Evolutionary conservation across 1,139 yeast genomes (phyloP), one percentile per base, ranked within the genome.

Genomic region (Candida smagusa): DNA sequence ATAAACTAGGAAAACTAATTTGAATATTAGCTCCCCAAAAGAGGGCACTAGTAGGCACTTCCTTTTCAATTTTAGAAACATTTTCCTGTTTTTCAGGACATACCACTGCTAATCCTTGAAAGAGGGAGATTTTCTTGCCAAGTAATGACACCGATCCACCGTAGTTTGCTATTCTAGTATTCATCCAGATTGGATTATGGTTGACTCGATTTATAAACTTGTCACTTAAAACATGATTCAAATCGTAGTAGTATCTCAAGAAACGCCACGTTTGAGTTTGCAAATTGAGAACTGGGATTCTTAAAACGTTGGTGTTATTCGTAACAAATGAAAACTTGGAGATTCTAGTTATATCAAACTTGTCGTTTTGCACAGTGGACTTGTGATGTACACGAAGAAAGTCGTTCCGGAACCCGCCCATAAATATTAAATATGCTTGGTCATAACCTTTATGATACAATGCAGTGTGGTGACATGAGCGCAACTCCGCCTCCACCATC

Each of bases 251-350:
- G 46, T 59, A 69, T 29, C 62, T 52, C 44, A 62, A 48, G 43
- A 65, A 71, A 31, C 61, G 58, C 75, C 75, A 71, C 2, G 68
- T 66, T 46, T 69, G 75, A 1, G 75, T 66, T 34, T 59, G 63
- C 31, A 70, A 51, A 45, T 69, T 68, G 35, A 67, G 58, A 4
- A 61, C 65, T 12, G 69, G 58, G 16, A 71, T 49, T 33, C 76
- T 53, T 35, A 64, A 54, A 9, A 61, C 46, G 33, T 65, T 58
- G 28, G 56, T 40, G 44, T 63, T 61, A 32, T 58, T 54, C 2
- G 63, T 45, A 1, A 56, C 49, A 27, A 68, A 45, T 38, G 59
- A 63, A 32, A 64, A 56, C 48, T 59, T 55, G 4, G 64, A 42
- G 28, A 69, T 49, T 33, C 69, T 52, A 4, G 70, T 52, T 3